Conservation (phyloP, 805 yeast genomes). For the Kodamaea hsintzibuensis region DNA sequence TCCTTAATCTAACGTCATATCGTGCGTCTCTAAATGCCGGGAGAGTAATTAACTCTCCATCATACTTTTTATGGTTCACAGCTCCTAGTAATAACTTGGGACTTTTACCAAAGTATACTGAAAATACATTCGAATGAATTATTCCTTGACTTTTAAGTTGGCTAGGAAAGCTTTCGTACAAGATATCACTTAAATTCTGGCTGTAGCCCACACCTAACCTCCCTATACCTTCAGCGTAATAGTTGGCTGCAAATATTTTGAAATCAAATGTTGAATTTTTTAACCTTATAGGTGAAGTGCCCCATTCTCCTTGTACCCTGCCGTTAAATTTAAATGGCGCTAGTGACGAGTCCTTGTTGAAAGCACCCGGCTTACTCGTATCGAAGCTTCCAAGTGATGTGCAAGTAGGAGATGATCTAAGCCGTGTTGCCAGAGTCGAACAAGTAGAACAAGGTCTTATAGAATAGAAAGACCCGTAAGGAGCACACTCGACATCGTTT, state of each 20-base stretch:
- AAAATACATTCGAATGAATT: slow-evolving; percentile 11
- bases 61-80: slow-evolving; percentile 61
- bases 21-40: slow-evolving; percentile 34
- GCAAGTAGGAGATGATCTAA: neutral
- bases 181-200: slow-evolving; percentile 12
- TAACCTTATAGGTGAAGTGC: neutral
- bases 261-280: neutral
- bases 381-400: neutral
- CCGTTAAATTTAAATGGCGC: neutral
- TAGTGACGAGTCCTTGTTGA: neutral
- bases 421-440: neutral
- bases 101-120: slow-evolving; percentile 20
- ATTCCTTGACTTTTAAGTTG: slow-evolving; percentile 22
- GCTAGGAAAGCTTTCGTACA: slow-evolving; percentile 39
- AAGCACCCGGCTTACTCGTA: neutral
- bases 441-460: neutral
- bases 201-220: neutral
- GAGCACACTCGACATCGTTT: neutral
- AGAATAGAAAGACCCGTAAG: neutral
- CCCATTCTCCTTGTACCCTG: neutral
- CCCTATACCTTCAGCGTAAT: neutral
- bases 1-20: neutral
- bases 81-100: slow-evolving; percentile 67
- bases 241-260: neutral
- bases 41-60: slow-evolving; percentile 40